phyloP scores from a whole-genome alignment of 495 filamentous ascomycete species.

The Acidomyces sp. region DNA sequence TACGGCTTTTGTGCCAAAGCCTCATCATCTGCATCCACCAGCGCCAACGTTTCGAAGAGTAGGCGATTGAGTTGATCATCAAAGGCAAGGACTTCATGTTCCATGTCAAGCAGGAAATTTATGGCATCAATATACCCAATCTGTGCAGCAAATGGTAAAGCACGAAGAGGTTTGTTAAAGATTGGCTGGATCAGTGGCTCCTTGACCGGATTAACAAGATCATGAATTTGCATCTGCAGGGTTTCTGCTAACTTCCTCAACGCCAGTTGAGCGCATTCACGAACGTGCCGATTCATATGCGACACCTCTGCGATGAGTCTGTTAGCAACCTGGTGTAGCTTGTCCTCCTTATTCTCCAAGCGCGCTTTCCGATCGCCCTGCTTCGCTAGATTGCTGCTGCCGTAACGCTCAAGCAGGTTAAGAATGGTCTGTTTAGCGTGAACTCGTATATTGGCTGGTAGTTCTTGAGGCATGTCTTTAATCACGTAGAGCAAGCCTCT shows the following conservation, averaged over 20 bases:
- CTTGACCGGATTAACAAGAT: conserved; percentile 74
- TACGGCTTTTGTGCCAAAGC: conserved; percentile 66
- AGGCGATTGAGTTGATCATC: conserved; percentile 82
- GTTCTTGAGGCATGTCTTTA: conserved; percentile 88
- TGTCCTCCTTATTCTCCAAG: conserved; percentile 49
- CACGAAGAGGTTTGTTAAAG: conserved; percentile 85
- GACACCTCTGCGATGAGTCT: conserved; percentile 76
- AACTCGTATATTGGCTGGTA: conserved; percentile 72
- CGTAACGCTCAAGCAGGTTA: conserved; percentile 41
- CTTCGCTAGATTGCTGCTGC: conserved; percentile 49
- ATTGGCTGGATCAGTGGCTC: conserved; percentile 76
- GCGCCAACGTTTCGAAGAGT: conserved; percentile 78
- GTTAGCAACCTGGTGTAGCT: conserved; percentile 60
- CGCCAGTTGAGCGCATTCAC: conserved; percentile 66
- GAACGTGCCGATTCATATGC: conserved; percentile 89
- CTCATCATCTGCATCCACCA: conserved; percentile 90
- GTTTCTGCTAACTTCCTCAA: conserved; percentile 70
- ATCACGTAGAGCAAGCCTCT: conserved; percentile 85
- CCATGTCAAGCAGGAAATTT: conserved; percentile 77
- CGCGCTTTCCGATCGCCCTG: too few species aligned
- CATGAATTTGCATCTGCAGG: conserved; percentile 61
- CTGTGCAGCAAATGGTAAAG: conserved; percentile 79
- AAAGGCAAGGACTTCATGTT: conserved; percentile 74
- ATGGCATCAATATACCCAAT: conserved; percentile 98
- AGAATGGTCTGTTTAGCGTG: conserved; percentile 72